Evolutionary conservation across 495 filamentous ascomycete species (phyloP), one percentile per base, ranked within the genome.

Genomic region (Penicillium waksmanii): DNA sequence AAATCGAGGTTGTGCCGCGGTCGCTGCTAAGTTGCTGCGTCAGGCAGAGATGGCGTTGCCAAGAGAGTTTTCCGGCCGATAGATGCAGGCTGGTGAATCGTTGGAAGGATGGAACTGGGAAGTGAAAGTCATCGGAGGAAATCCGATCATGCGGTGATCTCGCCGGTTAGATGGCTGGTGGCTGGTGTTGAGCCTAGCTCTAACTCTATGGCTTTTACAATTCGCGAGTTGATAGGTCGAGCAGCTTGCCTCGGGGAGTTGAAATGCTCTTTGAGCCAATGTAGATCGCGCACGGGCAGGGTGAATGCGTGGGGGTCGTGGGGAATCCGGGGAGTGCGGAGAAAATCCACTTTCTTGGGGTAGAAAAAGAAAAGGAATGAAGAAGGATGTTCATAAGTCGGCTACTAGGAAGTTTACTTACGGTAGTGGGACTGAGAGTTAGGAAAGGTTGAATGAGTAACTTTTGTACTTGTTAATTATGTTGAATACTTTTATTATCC

Each of bases 271-370:
- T 27, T 60, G 52, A 13, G 15, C 13, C 21, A 27, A 36, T 43
- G 48, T 34, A 21, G 57, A 60, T 44, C 48, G 42, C 33, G 31
- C 43, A 53, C 31, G 23, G 17, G 42, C 7, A 42, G 12, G n/a
- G 1, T 10, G 53, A 43, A 53, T 52, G 55, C 63, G 60, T 66
- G 63, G 60, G 63, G 63, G 58, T 56, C 54, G 60, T 35, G 58
- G 54, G 60, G 52, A 52, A 66, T 63, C 53, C 53, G 60, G 60
- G 56, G 27, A 31, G 56, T 51, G 27, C 35, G 46, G 58, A 54
- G 38, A 49, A 13, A 34, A 46, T 34, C 43, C 53, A 56, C 43
- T 47, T 47, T 44, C 17, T 31, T 31, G 27, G 27, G 27, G 27
- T 8, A 31, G 27, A 31, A 31, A 5, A 31, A 31, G 27, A 25